Percentiles rank a stretch among this genome's conserved stretches.
Evolutionary conservation across 176 grass and related monocot species (phyloP).

Genomic region (Melocanna baccifera): DNA sequence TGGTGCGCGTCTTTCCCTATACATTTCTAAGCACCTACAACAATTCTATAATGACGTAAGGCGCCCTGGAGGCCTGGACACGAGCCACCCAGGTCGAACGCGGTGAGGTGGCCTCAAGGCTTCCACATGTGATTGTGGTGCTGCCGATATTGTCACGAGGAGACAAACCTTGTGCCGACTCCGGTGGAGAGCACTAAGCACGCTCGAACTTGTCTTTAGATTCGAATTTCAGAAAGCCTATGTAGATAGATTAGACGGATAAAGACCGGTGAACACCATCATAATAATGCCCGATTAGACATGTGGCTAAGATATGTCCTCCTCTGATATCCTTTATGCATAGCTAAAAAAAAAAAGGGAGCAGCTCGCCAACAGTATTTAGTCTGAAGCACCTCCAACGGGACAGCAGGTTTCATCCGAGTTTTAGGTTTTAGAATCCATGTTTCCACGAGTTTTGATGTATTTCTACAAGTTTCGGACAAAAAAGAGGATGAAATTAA

Average conservation of each 20-base stretch:
- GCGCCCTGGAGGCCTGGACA: neutral
- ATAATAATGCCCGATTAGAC: constrained; percentile 33
- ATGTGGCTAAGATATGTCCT: constrained; percentile 31
- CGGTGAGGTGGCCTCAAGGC: neutral
- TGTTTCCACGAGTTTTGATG: too few species aligned
- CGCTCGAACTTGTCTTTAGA: neutral
- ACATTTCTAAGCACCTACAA: too few species aligned
- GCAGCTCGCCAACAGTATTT: neutral
- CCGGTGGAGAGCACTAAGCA: constrained; percentile 26
- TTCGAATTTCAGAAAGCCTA: constrained; percentile 41
- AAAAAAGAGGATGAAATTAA: too few species aligned
- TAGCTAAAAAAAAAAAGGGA: neutral
- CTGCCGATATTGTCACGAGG: neutral
- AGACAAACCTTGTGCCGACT: neutral
- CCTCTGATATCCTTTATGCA: neutral
- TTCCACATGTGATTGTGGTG: neutral
- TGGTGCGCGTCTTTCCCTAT: too few species aligned
- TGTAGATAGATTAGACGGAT: constrained; percentile 15
- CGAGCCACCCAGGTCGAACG: neutral
- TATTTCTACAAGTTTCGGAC: too few species aligned
- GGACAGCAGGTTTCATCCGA: neutral
- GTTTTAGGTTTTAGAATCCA: neutral
- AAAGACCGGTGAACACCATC: constrained; percentile 40
- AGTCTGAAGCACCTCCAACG: neutral
- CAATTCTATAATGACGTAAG: too few species aligned